Evolutionary conservation across 192 early-diverging fungal genomes (phyloP), one percentile per base, ranked within the genome.

Genomic region (Rhizophagus sp.): DNA sequence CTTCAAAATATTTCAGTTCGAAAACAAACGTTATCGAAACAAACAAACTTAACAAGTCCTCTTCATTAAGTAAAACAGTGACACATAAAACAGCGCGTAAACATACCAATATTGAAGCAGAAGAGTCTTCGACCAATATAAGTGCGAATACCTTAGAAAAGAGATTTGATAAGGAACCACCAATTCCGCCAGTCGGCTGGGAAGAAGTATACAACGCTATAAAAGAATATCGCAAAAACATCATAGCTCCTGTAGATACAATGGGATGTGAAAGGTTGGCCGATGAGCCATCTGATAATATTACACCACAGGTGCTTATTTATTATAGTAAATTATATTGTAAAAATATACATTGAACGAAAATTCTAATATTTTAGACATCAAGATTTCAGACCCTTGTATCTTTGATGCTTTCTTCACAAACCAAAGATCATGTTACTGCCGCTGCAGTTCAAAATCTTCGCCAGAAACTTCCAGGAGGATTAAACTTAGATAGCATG

Each of bases 371-470:
- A 19, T 70, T 52, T 30, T 80, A 92, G 86, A 88, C 88, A 19
- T 89, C 84, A 62, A 91, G 96, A 25, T 97, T 93, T 87, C 94
- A 97, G 81, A 93, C 94, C 12, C 84, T 99, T 1, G 86, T 96
- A 19, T 87, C 97, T 1, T 85, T 99, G 50, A 94, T 95, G 87
- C 90, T 99, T 22, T 97, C 96, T 12, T 95, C 96, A 25, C 95
- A 97, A 85, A 98, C 97, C 12, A 97, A 96, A 76, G 97, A 99
- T 80, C 89, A 92, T 19, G 89, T 94, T 30, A 97, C 96, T 0
- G 94, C 95, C 1, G 91, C 87, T 39, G 96, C 93, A 3, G 88
- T 99, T 27, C 82, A 86, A 25, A 88, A 89, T 7, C 82, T 99
- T 11, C 89, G 94, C 70, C 70, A 79, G 13, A 81, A 85, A 39